Percentiles rank a stretch among this genome's conserved stretches.
phyloP scores from a whole-genome alignment of 495 filamentous ascomycete species.

The Neurospora pannonica region DNA sequence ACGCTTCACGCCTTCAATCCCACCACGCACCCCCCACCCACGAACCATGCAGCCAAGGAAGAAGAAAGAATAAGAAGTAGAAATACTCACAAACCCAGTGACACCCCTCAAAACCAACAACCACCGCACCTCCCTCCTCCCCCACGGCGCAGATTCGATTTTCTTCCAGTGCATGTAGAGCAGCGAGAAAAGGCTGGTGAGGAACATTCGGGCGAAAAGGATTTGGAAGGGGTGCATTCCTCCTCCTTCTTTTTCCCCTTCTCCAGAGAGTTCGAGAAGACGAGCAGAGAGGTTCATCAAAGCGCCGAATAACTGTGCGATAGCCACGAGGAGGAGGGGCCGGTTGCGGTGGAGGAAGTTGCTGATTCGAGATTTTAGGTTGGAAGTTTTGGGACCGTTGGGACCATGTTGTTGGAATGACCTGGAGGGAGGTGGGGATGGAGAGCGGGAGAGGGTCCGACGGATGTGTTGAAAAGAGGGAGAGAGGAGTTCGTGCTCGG shows the following conservation, averaged over 20 bases:
- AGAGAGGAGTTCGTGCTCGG: constrained; percentile 5
- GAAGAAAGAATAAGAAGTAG: background rate
- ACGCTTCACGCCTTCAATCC: too few relatives aligned
- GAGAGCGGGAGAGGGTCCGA: background rate
- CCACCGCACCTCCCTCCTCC: constrained; percentile 50
- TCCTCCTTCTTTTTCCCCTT: constrained; percentile 21
- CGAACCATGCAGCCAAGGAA: background rate
- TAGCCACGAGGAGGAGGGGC: constrained; percentile 61
- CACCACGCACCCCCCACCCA: too few relatives aligned
- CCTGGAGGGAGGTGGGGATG: constrained; percentile 3
- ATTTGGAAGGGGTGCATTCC: constrained; percentile 80
- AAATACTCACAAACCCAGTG: constrained; percentile 48
- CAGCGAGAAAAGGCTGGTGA: constrained; percentile 58
- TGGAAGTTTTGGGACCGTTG: too few relatives aligned
- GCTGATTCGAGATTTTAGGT: background rate
- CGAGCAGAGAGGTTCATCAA: constrained; percentile 83
- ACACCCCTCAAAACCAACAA: constrained; percentile 62
- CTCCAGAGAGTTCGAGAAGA: constrained; percentile 63
- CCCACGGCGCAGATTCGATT: constrained; percentile 54
- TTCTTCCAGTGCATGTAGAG: constrained; percentile 67
- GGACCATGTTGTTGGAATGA: background rate
- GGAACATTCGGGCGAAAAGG: constrained; percentile 73
- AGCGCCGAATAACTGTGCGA: constrained; percentile 75
- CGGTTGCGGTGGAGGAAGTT: constrained; percentile 49
- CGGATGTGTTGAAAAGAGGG: background rate